Percentiles rank a stretch among this genome's conserved stretches.
These are phyloP conservation scores for Sporothrix phasma DNA, from an alignment of 2,329 filamentous ascomycete species.

Conservation along the genomic window DNA sequence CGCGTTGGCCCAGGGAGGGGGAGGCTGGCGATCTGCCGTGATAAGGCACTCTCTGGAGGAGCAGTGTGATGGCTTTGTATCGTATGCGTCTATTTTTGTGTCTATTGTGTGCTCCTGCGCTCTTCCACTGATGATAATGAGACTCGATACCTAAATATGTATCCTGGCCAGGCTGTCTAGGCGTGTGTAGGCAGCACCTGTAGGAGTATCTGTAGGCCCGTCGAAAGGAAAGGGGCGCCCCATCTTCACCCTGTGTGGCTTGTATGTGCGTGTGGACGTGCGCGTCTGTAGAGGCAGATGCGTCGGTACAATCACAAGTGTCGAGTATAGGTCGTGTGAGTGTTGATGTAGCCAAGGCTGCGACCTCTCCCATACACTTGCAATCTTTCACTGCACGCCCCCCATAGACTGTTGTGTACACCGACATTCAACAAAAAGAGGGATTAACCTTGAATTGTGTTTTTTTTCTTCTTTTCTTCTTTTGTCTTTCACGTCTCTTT, in stretches of 20 bases:
- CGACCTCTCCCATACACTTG: not conserved
- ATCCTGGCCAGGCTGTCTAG: not conserved
- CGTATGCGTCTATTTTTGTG: not conserved
- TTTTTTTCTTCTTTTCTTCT: not conserved
- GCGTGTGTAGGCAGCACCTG: not conserved
- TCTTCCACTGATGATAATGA: not conserved
- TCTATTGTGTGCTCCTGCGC: not conserved
- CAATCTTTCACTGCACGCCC: not conserved
- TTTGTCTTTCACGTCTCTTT: not conserved
- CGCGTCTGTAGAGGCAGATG: not conserved
- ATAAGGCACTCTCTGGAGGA: not conserved
- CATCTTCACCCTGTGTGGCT: not conserved
- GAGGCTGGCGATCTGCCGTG: not conserved
- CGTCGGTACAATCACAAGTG: not conserved
- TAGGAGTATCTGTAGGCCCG: not conserved
- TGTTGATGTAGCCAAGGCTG: not conserved
- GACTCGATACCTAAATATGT: not conserved
- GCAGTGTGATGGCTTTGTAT: not conserved
- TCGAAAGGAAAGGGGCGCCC: not conserved
- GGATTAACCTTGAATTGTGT: not conserved
- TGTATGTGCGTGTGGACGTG: not conserved
- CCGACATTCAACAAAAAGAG: not conserved
- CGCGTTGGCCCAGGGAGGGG: constrained; percentile 6
- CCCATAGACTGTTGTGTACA: not conserved
- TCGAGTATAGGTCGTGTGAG: not conserved